Percentiles rank a stretch among this genome's conserved stretches.
Conservation (phyloP, 2,329 filamentous ascomycete genomes). For the Microdochium nivale region DNA sequence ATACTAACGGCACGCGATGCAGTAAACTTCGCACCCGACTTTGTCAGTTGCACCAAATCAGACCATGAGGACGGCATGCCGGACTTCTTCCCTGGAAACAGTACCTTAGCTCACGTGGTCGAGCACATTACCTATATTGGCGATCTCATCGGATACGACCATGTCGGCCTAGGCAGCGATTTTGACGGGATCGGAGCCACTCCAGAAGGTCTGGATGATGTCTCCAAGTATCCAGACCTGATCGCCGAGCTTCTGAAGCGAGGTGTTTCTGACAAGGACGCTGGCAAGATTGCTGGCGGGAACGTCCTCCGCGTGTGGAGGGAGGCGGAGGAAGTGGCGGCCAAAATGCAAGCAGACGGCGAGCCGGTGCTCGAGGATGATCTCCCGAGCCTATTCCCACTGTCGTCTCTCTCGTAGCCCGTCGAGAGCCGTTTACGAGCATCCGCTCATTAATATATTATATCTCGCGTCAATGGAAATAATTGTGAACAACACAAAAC, state of each 20-base stretch:
- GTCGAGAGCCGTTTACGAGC: background rate
- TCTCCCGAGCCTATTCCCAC: conserved; percentile 14
- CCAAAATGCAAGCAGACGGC: conserved; percentile 51
- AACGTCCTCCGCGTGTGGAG: conserved; percentile 82
- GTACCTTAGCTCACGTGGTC: conserved; percentile 69
- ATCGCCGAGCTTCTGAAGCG: conserved; percentile 65
- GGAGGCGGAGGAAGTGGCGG: conserved; percentile 65
- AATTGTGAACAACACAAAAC: too few relatives aligned
- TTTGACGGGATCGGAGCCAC: conserved; percentile 68
- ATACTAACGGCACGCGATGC: background rate
- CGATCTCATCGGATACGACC: conserved; percentile 71
- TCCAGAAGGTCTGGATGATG: conserved; percentile 73
- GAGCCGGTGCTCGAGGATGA: conserved; percentile 47
- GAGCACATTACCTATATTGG: conserved; percentile 79
- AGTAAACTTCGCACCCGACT: conserved; percentile 78
- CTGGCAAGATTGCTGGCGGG: conserved; percentile 64
- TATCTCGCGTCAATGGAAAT: too few relatives aligned
- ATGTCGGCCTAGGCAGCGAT: conserved; percentile 84
- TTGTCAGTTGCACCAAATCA: conserved; percentile 64
- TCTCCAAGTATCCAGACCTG: conserved; percentile 72
- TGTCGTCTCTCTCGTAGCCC: background rate
- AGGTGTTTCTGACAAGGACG: conserved; percentile 68
- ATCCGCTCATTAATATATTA: background rate
- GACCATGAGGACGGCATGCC: conserved; percentile 57
- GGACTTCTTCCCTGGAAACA: conserved; percentile 55